Evolutionary conservation across 257 asterid species (phyloP).

Genomic region (Misopates orontium): DNA sequence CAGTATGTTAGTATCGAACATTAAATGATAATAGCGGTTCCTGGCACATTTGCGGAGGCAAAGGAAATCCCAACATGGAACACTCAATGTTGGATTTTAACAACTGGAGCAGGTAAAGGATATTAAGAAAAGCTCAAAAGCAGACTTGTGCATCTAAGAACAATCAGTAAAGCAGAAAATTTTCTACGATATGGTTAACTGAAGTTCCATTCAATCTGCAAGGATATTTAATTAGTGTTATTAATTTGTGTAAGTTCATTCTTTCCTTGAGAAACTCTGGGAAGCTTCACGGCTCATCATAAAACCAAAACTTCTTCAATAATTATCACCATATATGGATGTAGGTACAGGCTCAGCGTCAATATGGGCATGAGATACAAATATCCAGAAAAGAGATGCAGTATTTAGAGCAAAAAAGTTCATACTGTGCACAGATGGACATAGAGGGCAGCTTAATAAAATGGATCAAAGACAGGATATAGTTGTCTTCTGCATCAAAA

Average conservation of each 20-base stretch:
- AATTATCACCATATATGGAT: neutral
- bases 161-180: neutral
- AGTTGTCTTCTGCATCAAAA: neutral
- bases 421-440: neutral
- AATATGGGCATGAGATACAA: too few relatives aligned
- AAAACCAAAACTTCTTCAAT: neutral
- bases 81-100: too few relatives aligned
- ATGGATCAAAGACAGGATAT: neutral
- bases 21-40: too few relatives aligned
- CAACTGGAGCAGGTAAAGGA: neutral
- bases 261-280: neutral
- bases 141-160: neutral
- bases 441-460: neutral
- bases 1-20: neutral
- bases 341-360: too few relatives aligned
- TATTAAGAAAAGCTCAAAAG: neutral
- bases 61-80: neutral
- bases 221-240: neutral
- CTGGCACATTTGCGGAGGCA: too few relatives aligned
- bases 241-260: neutral
- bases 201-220: too few relatives aligned
- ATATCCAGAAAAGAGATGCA: too few relatives aligned
- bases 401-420: too few relatives aligned
- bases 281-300: neutral
- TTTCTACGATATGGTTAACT: neutral